phyloP scores from a whole-genome alignment of 2,329 filamentous ascomycete genomes.

The Colletotrichum plurivorum region DNA sequence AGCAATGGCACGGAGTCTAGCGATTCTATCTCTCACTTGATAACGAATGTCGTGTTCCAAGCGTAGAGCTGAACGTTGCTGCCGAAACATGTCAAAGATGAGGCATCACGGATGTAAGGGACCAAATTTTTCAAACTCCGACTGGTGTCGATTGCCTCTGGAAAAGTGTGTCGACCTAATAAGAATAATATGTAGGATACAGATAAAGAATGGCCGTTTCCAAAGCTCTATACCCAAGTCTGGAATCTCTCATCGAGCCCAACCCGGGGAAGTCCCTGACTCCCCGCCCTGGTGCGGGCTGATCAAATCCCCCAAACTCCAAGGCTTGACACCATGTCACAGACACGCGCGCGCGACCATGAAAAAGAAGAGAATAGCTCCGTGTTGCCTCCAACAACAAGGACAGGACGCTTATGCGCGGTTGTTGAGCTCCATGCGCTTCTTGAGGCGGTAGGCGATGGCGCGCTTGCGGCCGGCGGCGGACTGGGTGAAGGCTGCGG shows the following conservation, averaged over 20 bases:
- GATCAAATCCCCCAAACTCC: conserved; percentile 26
- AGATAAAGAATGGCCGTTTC: conserved; percentile 37
- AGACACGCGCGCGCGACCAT: conserved; percentile 6
- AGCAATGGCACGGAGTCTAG: too few relatives aligned
- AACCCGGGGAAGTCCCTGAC: conserved; percentile 36
- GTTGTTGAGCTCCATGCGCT: conserved; percentile 52
- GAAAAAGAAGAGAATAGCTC: background rate
- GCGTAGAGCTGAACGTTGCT: too few relatives aligned
- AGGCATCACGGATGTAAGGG: background rate
- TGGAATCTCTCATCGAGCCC: conserved; percentile 5
- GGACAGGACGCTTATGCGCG: conserved; percentile 35
- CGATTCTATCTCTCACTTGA: too few relatives aligned
- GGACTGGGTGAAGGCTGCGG: conserved; percentile 75
- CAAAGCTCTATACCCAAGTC: conserved; percentile 38
- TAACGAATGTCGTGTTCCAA: too few relatives aligned
- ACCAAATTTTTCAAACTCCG: conserved; percentile 24
- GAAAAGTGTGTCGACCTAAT: conserved; percentile 32
- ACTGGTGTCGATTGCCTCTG: conserved; percentile 38
- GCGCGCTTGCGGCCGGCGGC: conserved; percentile 72
- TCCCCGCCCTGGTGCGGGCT: background rate
- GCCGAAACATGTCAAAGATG: too few relatives aligned
- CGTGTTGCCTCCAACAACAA: background rate
- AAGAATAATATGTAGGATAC: conserved; percentile 32
- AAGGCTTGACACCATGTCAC: conserved; percentile 25
- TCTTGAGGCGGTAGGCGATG: conserved; percentile 65